Base-by-base conservation (phyloP, 2,329 filamentous ascomycete genomes). In the Colletotrichum spaethianum region DNA sequence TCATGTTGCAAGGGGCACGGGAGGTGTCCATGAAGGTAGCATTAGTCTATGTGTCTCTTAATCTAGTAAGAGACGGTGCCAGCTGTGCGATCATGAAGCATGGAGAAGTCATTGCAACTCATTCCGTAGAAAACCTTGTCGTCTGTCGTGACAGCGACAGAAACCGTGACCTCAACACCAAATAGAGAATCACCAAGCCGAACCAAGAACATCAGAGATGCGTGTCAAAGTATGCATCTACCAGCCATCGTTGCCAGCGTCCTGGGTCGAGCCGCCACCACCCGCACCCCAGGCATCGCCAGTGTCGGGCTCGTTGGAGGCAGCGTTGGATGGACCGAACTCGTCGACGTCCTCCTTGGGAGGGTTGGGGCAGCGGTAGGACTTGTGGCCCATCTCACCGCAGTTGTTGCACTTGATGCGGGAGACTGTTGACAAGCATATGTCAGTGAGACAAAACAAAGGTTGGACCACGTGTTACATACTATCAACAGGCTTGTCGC, bases 321-420 rank as follows among this genome's bases (percentile, higher is more conserved):
- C 73, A 31, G 18, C 75, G 38, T 63, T 36, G 57, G 59, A 28
- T 23, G 46, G 57, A 20, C 62, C 69, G 26, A 73, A 72, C n/a
- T 63, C 60, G 36, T 73, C 73, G 26, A 77, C 77, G 55, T 81
- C 78, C 28, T 77, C 71, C n/a, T 74, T 76, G 26, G 71, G 73
- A 14, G 79, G 77, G 50, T 82, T 81, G 28, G 75, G 78, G 79
- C 85, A 86, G 67, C 77, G 75, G 61, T 80, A 79, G 75, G 83
- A 82, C 74, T 78, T 83, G 73, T 87, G 85, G 4, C 85, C 85
- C 78, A 81, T 83, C 79, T 87, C 76, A 61, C 84, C 80, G 75
- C 90, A 92, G 79, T 90, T 90, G 66, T 78, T 81, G 81, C 90
- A 92, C 79, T 89, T 87, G 70, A 91, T 83, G 9, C 88, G 85